Conservation (phyloP, 495 filamentous ascomycete species). For the Alectoria sarmentosa region DNA sequence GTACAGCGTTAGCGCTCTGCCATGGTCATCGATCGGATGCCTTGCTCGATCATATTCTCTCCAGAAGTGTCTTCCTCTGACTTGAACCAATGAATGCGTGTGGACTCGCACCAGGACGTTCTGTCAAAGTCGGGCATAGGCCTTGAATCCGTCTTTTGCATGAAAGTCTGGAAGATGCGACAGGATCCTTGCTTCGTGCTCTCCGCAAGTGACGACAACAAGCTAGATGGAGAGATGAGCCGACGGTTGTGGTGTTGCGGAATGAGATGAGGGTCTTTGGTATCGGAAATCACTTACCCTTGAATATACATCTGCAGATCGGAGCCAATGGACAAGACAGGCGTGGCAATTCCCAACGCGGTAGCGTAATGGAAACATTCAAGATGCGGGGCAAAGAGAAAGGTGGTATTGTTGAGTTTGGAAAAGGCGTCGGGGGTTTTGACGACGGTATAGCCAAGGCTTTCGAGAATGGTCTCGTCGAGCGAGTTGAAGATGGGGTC, state of each 20-base stretch:
- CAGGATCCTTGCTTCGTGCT: neutral
- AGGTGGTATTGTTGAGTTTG: constrained; percentile 41
- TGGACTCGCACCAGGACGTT: constrained; percentile 20
- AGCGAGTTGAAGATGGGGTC: constrained; percentile 61
- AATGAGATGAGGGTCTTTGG: neutral
- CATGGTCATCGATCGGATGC: neutral
- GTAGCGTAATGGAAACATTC: constrained; percentile 30
- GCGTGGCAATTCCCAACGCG: constrained; percentile 31
- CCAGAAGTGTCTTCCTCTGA: neutral
- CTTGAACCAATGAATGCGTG: constrained; percentile 35
- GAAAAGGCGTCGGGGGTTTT: constrained; percentile 51
- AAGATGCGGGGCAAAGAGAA: constrained; percentile 52
- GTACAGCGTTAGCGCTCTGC: neutral
- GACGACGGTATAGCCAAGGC: constrained; percentile 47
- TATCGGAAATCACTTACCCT: neutral
- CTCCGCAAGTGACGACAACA: neutral
- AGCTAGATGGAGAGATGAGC: neutral
- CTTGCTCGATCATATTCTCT: neutral
- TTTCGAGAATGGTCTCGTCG: constrained; percentile 51
- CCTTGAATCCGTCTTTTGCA: constrained; percentile 21
- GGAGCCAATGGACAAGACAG: constrained; percentile 39
- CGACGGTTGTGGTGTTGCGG: no score
- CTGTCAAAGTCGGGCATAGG: constrained; percentile 32
- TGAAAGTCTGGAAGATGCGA: constrained; percentile 1
- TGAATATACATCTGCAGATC: constrained; percentile 16